A percentile compares a stretch with the other conserved stretches of the same genome.
These are phyloP conservation scores for Camellia granthamiana DNA, from an alignment of 148 eudicot genomes.

Conservation along the genomic window DNA sequence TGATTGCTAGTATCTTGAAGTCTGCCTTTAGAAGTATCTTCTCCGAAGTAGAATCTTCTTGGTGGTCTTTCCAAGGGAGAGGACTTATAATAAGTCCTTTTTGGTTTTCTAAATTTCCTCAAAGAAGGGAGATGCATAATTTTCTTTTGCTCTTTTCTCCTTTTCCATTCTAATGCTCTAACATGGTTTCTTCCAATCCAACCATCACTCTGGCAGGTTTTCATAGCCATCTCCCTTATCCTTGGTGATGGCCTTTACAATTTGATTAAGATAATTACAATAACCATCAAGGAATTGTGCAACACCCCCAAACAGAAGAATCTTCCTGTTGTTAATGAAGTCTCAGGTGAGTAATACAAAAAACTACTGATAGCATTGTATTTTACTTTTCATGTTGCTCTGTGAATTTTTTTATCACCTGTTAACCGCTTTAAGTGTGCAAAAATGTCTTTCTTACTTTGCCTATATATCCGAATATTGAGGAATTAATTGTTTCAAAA, in stretches of 20 bases:
- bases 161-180: neutral
- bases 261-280: conserved; percentile 53
- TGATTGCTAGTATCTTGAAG: neutral
- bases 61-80: too few relatives aligned
- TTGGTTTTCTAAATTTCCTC: neutral
- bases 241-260: conserved; percentile 76
- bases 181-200: neutral
- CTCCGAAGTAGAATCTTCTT: neutral
- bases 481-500: neutral
- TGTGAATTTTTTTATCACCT: neutral
- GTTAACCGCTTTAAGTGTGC: neutral
- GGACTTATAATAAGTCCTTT: neutral
- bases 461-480: neutral
- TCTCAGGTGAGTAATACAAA: conserved; percentile 36
- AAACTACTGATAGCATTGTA: neutral
- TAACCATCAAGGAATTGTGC: conserved; percentile 44
- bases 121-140: neutral
- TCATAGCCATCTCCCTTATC: conserved; percentile 61
- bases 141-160: neutral
- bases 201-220: conserved; percentile 37
- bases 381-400: neutral
- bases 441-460: neutral
- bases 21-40: neutral
- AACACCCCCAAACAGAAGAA: conserved; percentile 41
- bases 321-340: conserved; percentile 47